phyloP scores from a whole-genome alignment of 768 basidiomycete species.

The Butyriboletus loyo region DNA sequence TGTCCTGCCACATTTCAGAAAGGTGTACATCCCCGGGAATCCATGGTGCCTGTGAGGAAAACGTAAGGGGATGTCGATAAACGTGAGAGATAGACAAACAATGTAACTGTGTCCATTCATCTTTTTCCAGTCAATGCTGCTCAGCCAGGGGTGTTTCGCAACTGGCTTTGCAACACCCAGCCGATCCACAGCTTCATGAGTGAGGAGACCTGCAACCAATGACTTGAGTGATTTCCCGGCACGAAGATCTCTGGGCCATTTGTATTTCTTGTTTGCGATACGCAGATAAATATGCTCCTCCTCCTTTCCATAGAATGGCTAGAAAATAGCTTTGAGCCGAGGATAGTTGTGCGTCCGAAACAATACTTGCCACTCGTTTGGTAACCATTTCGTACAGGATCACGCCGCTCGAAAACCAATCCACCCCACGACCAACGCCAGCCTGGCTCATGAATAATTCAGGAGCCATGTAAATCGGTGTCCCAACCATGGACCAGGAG shows the following conservation, averaged over 20 bases:
- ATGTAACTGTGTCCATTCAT: slow-evolving; percentile 42
- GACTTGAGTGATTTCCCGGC: slow-evolving; percentile 42
- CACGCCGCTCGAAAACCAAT: slow-evolving; percentile 57
- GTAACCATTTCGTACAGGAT: slow-evolving; percentile 54
- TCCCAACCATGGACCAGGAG: slow-evolving; percentile 41
- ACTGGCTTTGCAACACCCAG: slow-evolving; percentile 39
- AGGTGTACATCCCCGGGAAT: slow-evolving; percentile 31
- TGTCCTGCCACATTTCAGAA: slow-evolving; percentile 36
- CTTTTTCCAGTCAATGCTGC: slow-evolving; percentile 45
- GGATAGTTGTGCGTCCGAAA: background rate
- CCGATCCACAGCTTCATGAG: slow-evolving; percentile 34
- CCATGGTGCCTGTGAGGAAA: slow-evolving; percentile 40
- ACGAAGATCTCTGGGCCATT: slow-evolving; percentile 38
- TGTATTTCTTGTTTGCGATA: slow-evolving; percentile 29
- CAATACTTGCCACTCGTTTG: slow-evolving; percentile 30
- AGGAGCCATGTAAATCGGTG: slow-evolving; percentile 48
- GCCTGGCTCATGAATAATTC: slow-evolving; percentile 35
- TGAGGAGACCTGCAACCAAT: slow-evolving; percentile 42
- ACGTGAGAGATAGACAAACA: slow-evolving; percentile 33
- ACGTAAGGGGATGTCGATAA: background rate
- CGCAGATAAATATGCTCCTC: slow-evolving; percentile 28
- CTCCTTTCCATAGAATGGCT: slow-evolving; percentile 28
- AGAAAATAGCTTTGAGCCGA: background rate
- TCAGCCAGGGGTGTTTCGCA: slow-evolving; percentile 44
- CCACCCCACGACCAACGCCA: slow-evolving; percentile 34